Percentiles rank a stretch among this genome's conserved stretches.
Evolutionary conservation across 805 yeast genomes (phyloP).

Genomic region (Wickerhamomyces xylosicus): DNA sequence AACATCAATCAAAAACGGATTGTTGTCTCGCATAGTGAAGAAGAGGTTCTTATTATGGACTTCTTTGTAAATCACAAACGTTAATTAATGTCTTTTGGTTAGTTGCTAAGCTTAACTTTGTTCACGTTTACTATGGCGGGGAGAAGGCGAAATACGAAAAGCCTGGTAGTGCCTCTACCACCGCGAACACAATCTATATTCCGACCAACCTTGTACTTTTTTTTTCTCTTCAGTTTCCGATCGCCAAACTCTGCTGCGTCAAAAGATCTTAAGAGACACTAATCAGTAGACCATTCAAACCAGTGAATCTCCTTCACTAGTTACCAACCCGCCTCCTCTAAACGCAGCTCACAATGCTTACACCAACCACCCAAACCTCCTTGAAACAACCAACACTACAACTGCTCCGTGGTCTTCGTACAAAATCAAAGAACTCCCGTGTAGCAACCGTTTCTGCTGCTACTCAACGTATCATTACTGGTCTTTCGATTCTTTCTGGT

Average conservation of each 20-base stretch:
- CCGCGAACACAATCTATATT: no score
- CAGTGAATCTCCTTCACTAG: not conserved
- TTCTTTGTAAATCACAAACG: not conserved
- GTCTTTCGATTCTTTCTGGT: slow-evolving; percentile 75
- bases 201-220: no score
- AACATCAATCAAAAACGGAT: not conserved
- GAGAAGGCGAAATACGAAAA: not conserved
- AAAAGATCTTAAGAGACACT: not conserved
- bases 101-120: not conserved
- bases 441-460: slow-evolving; percentile 30
- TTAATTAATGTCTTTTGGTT: not conserved
- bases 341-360: not conserved
- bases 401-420: slow-evolving; percentile 40
- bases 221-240: not conserved
- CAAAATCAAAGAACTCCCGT: slow-evolving; percentile 22
- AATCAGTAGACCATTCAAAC: not conserved
- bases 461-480: slow-evolving; percentile 36
- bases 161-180: no score
- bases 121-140: not conserved
- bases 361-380: not conserved
- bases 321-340: not conserved
- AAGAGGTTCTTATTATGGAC: not conserved
- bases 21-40: not conserved
- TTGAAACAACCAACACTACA: slow-evolving; percentile 7
- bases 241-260: not conserved